Evolutionary conservation across 2,329 filamentous ascomycete genomes (phyloP), one percentile per base, ranked within the genome.

Genomic region (Hymenoscyphus fraxineus): DNA sequence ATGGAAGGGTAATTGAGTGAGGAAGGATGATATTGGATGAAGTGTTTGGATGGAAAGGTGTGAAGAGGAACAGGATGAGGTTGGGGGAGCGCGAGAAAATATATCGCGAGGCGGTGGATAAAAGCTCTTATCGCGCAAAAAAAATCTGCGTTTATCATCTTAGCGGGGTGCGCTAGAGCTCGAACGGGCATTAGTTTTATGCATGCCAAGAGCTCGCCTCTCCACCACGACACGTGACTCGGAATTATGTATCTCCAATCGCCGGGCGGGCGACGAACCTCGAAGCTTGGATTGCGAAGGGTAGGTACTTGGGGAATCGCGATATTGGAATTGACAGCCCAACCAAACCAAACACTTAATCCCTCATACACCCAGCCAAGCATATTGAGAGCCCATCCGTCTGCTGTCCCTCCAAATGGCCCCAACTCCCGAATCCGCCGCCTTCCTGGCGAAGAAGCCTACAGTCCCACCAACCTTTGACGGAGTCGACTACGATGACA

Each of bases 401-500:
- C 51, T 38, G n/a, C 19, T 57, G 22, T 47, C 31, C 27, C 16
- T 55, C 55, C 64, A 44, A 22, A 73, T 73, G 73, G 94, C 94
- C 88, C 91, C 91, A 73, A 94, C 90, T 31, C 90, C 91, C 77
- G 91, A 95, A 78, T 94, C 91, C 75, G 87, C 84, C 73, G 83
- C 86, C 75, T 95, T 94, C 82, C 86, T 92, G 79, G 89, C 89
- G 71, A 89, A 90, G 80, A 95, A 95, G 83, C 91, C 92, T 66
- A 87, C 84, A 68, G 92, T 95, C 64, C 83, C 90, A 68, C 89
- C 91, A 41, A 93, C 89, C 65, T 95, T 95, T 78, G 91, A 93
- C 74, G 91, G 91, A 71, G 91, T 95, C 76, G 89, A 94, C 81
- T 95, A 89, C 81, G 88, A 93, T 70, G 90, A 95, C 80, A 92